These are phyloP conservation scores for Colletotrichum cordylinicola DNA, from an alignment of 2,329 filamentous ascomycete species.

Conservation along the genomic window DNA sequence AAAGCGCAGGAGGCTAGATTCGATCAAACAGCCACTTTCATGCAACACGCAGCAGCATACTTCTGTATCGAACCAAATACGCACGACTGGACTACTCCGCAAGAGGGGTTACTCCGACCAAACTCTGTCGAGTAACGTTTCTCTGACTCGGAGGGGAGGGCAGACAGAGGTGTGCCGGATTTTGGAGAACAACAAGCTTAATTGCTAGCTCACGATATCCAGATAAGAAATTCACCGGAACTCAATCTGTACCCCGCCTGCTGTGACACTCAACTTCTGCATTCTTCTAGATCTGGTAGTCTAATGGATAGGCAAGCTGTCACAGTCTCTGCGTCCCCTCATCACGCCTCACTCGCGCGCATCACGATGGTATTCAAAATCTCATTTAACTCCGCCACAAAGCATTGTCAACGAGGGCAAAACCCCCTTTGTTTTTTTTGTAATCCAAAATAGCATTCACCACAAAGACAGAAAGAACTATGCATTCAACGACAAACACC, in stretches of 20 bases:
- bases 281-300: background rate
- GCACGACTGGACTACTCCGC: background rate
- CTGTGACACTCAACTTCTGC: background rate
- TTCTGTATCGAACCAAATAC: background rate
- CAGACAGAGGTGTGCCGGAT: background rate
- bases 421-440: background rate
- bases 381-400: background rate
- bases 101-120: background rate
- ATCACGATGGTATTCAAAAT: background rate
- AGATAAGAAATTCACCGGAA: background rate
- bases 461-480: background rate
- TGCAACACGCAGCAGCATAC: background rate
- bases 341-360: background rate
- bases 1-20: background rate
- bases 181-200: background rate
- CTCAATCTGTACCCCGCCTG: background rate
- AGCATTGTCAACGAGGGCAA: background rate
- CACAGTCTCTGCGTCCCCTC: background rate
- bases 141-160: background rate
- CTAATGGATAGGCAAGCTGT: background rate
- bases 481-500: background rate
- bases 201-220: background rate
- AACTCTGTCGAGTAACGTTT: background rate
- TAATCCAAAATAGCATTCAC: background rate
- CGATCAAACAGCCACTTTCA: background rate